These are phyloP conservation scores for Anacardium occidentale DNA, from an alignment of 345 rosid species.

Conservation along the genomic window DNA sequence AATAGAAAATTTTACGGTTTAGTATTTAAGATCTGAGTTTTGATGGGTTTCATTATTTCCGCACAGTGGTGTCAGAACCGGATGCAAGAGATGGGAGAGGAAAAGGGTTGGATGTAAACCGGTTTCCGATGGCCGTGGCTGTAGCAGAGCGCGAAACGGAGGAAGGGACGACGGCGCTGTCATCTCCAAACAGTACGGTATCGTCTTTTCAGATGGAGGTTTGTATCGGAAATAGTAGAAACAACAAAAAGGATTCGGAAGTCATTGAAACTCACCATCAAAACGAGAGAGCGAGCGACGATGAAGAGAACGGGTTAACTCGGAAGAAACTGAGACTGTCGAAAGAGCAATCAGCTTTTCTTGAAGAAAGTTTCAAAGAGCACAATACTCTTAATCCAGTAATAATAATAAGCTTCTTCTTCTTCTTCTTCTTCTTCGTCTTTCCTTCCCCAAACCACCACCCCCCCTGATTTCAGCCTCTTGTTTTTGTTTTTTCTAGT, in stretches of 20 bases:
- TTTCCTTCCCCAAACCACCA: too few species aligned
- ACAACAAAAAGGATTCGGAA: slow-evolving; percentile 52
- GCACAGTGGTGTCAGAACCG: slow-evolving; percentile 38
- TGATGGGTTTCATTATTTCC: background rate
- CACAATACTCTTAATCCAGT: slow-evolving; percentile 88
- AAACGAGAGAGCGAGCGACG: slow-evolving; percentile 77
- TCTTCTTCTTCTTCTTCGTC: too few species aligned
- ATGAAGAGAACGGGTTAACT: slow-evolving; percentile 82
- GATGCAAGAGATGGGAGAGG: slow-evolving; percentile 35
- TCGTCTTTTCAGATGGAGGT: slow-evolving; percentile 89
- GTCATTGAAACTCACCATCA: slow-evolving; percentile 24
- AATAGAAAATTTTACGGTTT: background rate
- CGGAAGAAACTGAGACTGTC: slow-evolving; percentile 94
- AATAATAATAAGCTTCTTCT: slow-evolving; percentile 21
- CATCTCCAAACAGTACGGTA: slow-evolving; percentile 77
- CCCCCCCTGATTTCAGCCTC: too few species aligned
- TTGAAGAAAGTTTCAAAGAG: slow-evolving; percentile 89
- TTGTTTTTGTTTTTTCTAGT: background rate
- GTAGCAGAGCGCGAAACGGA: slow-evolving; percentile 34
- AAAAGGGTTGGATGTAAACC: slow-evolving; percentile 51
- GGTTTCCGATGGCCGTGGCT: slow-evolving; percentile 26
- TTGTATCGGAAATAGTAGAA: slow-evolving; percentile 46
- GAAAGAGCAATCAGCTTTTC: slow-evolving; percentile 89
- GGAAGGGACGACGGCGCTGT: slow-evolving; percentile 47
- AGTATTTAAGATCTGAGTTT: background rate